Evolutionary conservation across 1,284 basidiomycete genomes (phyloP), one percentile per base, ranked within the genome.

Genomic region (Melanopsichium pennsylvanicum): DNA sequence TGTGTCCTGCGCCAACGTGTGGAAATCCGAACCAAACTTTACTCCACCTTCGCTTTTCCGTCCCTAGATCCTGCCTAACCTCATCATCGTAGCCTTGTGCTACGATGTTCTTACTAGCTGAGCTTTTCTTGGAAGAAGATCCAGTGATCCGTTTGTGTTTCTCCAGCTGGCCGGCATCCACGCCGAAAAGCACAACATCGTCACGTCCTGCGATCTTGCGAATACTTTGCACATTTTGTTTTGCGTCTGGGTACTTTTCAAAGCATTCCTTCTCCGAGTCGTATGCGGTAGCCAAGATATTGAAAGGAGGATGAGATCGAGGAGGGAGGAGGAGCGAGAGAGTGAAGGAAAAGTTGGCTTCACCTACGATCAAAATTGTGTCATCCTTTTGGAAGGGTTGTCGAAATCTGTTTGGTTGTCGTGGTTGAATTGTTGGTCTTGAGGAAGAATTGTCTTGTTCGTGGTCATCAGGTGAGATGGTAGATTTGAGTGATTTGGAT

Each of bases 1-100:
- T 88, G 70, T 97, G 95, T 0, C 94, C 92, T 70, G 90, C 91
- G 89, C 94, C 94, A 72, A 90, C 90, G 84, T 98, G 95, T 44
- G 95, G 95, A 75, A 97, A 98, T 79, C 97, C 97, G 88, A 93
- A 97, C 19, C 92, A 88, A 54, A 97, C 86, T 49, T 82, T 87
- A 84, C 84, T 93, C 89, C 86, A 90, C 89, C 60, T 83, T 84
- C 75, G 37, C 16, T 61, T 29, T 29, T 29, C 13, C 27, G 27
- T 29, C 27, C 13, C 27, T 13, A 29, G 27, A 29, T 29, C 27
- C 27, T 8, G 7, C 27, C 27, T 7, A 29, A 11, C 15, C 3
- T 15, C 8, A 5, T 49, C 42, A 6, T 16, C 33, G 33, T 43
- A 47, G 13, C 43, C 39, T 16, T 51, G 43, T 2, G 32, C 35